These are phyloP conservation scores for Sporothrix phasma DNA, from an alignment of 2,329 filamentous ascomycete genomes.

Conservation along the genomic window DNA sequence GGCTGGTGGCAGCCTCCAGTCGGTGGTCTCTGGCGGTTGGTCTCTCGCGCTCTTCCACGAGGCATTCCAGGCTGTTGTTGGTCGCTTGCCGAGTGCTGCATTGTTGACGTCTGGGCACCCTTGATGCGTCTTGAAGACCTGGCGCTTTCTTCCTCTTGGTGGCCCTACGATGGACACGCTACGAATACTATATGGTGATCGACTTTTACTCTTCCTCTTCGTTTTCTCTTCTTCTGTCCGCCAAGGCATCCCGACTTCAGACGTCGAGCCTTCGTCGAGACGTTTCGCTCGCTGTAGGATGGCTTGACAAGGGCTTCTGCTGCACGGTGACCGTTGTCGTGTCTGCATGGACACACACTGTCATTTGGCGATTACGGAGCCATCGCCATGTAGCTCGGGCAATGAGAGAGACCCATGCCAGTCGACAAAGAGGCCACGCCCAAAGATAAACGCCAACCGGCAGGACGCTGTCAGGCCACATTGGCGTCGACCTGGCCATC, in stretches of 20 bases:
- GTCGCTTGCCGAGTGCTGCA: background rate
- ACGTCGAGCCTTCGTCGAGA: no score
- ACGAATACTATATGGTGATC: no score
- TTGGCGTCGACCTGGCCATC: no score
- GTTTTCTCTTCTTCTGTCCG: background rate
- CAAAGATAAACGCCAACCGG: background rate
- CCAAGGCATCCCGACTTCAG: no score
- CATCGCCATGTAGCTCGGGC: background rate
- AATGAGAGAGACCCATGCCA: background rate
- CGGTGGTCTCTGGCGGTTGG: no score
- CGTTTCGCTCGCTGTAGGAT: background rate
- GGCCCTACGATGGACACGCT: no score
- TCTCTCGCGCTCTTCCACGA: background rate
- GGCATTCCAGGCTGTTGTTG: background rate
- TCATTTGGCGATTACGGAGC: background rate
- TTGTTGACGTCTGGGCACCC: background rate
- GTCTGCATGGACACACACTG: no score
- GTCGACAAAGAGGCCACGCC: background rate
- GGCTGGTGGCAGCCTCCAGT: background rate
- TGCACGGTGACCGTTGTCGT: background rate
- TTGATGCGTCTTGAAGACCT: no score
- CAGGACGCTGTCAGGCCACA: no score
- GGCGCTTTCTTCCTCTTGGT: no score
- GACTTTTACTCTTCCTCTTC: no score
- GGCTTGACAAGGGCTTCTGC: background rate